Percentiles rank a stretch among this genome's conserved stretches.
Conservation (phyloP, 768 basidiomycete genomes). For the Hemileccinum rubropunctum region DNA sequence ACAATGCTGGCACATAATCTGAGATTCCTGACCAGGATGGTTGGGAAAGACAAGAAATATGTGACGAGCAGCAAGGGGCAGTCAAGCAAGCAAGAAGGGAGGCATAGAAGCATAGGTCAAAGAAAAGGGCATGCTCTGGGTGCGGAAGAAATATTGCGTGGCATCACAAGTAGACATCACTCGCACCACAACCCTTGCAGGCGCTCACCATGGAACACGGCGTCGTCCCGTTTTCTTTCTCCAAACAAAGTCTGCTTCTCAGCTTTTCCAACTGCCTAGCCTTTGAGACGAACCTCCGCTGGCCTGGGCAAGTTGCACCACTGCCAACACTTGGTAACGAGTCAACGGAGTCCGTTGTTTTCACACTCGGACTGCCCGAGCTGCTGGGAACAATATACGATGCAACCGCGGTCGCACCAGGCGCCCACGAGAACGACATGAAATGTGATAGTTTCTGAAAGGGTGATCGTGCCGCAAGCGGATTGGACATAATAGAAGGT, state of each 20-base stretch:
- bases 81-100: constrained; percentile 2
- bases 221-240: constrained; percentile 19
- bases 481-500: constrained; percentile 50
- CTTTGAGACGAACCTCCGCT: constrained; percentile 53
- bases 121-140: constrained; percentile 10
- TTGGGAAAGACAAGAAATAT: constrained; percentile 16
- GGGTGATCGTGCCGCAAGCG: constrained; percentile 54
- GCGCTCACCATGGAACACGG: constrained; percentile 25
- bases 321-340: constrained; percentile 8
- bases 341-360: constrained; percentile 9
- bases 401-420: constrained; percentile 34
- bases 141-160: constrained; percentile 1
- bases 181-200: constrained; percentile 28
- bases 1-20: constrained; percentile 27
- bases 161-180: constrained; percentile 28
- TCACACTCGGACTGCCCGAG: constrained; percentile 9
- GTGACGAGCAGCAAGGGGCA: constrained; percentile 12
- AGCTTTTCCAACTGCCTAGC: constrained; percentile 67
- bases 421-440: constrained; percentile 54
- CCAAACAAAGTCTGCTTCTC: constrained; percentile 48
- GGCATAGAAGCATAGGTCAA: constrained; percentile 23
- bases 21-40: constrained; percentile 13
- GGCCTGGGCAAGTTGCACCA: constrained; percentile 10
- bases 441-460: constrained; percentile 61
- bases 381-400: constrained; percentile 22